Evolutionary conservation across 106 monocot genomes (phyloP).

Genomic region (Dendrobium chrysotoxum): DNA sequence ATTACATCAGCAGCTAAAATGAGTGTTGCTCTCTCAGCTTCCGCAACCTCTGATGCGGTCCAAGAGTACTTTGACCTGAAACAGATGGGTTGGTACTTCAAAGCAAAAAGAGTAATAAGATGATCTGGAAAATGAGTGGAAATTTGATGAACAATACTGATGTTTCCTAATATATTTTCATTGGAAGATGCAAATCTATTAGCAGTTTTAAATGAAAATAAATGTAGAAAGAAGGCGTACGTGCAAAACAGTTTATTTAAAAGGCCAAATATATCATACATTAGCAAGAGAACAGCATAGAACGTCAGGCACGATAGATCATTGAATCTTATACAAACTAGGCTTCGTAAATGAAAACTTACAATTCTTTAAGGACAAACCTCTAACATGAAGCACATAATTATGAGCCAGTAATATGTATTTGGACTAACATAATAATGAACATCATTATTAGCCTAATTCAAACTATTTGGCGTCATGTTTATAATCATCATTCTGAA

Average conservation of each 20-base stretch:
- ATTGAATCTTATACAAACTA: background rate
- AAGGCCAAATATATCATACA: background rate
- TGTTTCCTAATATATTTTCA: too few species aligned
- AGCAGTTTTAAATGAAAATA: background rate
- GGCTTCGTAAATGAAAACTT: background rate
- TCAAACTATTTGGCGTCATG: too few species aligned
- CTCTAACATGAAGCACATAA: background rate
- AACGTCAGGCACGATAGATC: too few species aligned
- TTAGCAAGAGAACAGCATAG: too few species aligned
- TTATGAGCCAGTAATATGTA: background rate
- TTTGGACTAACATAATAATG: too few species aligned
- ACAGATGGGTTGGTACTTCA: background rate
- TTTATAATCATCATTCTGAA: too few species aligned
- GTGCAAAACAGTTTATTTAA: background rate
- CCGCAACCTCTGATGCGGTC: conserved; percentile 52
- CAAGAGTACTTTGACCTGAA: conserved; percentile 57
- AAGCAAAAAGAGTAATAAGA: too few species aligned
- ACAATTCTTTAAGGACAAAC: background rate
- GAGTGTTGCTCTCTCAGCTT: conserved; percentile 51
- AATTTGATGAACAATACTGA: too few species aligned
- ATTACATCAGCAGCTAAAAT: conserved; percentile 93
- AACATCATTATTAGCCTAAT: too few species aligned
- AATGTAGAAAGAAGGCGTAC: background rate
- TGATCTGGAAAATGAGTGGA: background rate
- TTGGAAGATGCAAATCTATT: too few species aligned